Evolutionary conservation across 345 rosid genomes (phyloP).

Genomic region (Erysimum cheiranthoides): DNA sequence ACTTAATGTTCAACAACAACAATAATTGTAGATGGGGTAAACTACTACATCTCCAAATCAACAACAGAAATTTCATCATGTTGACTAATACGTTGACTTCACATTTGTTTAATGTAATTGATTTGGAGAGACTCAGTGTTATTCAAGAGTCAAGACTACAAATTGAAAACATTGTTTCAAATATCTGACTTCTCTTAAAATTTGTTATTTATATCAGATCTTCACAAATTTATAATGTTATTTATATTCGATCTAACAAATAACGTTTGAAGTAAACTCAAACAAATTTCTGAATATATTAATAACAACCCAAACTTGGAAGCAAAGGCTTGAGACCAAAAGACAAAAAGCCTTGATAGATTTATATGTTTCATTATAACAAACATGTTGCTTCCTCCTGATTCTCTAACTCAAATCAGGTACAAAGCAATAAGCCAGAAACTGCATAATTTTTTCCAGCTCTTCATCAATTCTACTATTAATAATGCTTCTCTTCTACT

Average conservation of each 20-base stretch:
- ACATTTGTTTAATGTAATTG: background rate
- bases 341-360: constrained; percentile 4
- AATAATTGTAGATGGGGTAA: too few species aligned
- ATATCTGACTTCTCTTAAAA: background rate
- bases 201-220: background rate
- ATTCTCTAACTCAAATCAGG: constrained; percentile 31
- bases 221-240: background rate
- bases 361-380: constrained; percentile 28
- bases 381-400: constrained; percentile 33
- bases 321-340: background rate
- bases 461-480: constrained; percentile 26
- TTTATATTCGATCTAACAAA: background rate
- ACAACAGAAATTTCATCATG: background rate
- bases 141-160: background rate
- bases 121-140: background rate
- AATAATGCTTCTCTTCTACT: constrained; percentile 37
- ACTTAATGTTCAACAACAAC: too few species aligned
- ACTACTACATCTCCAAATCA: too few species aligned
- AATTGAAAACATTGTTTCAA: background rate
- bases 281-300: background rate
- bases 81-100: constrained; percentile 1
- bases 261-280: background rate
- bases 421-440: constrained; percentile 27
- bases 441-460: constrained; percentile 17
- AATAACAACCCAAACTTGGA: background rate